Percentiles rank a stretch among this genome's conserved stretches.
Conservation (phyloP, 805 yeast genomes). For the Ogataea polymorpha region DNA sequence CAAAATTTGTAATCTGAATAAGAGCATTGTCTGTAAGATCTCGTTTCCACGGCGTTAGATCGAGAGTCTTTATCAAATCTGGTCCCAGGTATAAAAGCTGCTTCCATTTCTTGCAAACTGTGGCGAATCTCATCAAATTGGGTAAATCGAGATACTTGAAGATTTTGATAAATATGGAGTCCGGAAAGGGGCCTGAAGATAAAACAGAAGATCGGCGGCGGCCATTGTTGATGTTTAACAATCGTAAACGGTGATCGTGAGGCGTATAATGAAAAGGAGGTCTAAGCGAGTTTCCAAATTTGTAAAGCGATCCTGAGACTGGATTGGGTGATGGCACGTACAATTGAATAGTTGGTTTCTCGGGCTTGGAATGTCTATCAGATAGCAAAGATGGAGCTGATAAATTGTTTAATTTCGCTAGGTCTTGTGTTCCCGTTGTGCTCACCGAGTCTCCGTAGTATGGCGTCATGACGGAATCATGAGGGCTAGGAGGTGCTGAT, state of each 20-base stretch:
- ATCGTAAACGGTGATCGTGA: constrained; percentile 50
- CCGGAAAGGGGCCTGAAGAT: constrained; percentile 59
- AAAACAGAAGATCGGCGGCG: constrained; percentile 55
- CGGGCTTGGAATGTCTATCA: neutral
- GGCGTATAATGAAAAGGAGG: constrained; percentile 50
- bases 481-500: neutral
- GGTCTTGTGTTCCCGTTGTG: neutral
- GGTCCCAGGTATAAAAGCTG: constrained; percentile 59
- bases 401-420: neutral
- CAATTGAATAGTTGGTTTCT: constrained; percentile 12
- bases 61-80: constrained; percentile 48
- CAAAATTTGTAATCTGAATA: constrained; percentile 61
- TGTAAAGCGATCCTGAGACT: constrained; percentile 25
- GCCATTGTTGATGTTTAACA: constrained; percentile 42
- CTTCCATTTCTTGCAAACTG: constrained; percentile 66
- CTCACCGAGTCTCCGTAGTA: constrained; percentile 3
- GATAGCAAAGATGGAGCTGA: neutral
- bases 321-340: constrained; percentile 29
- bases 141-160: constrained; percentile 54
- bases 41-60: constrained; percentile 61
- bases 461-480: constrained; percentile 8
- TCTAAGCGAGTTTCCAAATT: constrained; percentile 20
- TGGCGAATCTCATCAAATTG: constrained; percentile 55
- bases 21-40: constrained; percentile 56
- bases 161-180: constrained; percentile 49